Evolutionary conservation across 495 filamentous ascomycete species (phyloP), one percentile per base, ranked within the genome.

Genomic region (Hypoxylon fragiforme): DNA sequence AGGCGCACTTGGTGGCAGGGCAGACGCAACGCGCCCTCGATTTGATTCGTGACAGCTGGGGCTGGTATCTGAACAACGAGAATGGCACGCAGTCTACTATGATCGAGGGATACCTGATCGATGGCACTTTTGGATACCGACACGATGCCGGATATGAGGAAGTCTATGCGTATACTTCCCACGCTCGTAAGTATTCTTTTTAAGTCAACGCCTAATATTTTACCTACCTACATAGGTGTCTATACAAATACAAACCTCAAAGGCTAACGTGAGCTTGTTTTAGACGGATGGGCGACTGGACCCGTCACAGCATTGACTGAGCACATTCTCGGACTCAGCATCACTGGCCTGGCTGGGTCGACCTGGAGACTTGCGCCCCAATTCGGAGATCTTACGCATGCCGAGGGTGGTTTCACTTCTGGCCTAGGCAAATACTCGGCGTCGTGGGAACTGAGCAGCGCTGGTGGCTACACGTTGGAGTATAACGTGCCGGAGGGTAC

Each of bases 11-110:
- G 39, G 65, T 73, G 2, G 79, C 75, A 5, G 69, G 73, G 3
- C 71, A 82, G 47, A 64, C 80, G 14, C 64, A 63, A 7, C 74
- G 78, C 18, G 83, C 82, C 2, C 68, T 88, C 3, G 78, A 81
- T 13, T 73, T 88, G 11, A 85, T 86, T 61, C 73, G 79, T 12
- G 68, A 74, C 12, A 75, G 73, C 45, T 88, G 85, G 83, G 84
- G 82, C 8, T 81, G 77, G 75, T 86, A 84, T 68, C 70, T 86
- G 19, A 71, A 81, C 48, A 79, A 86, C 49, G 74, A 78, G 3
- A 77, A 81, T 55, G 81, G 82, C 50, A 87, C 82, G 1, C 74
- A 84, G 49, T 81, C 77, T 32, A 88, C 84, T 0, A 79, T 85
- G 20, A 77, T 86, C 28, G 84, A 87, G 64, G 83, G 84, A 0